A percentile compares a stretch with the other conserved stretches of the same genome.
Evolutionary conservation across 176 grass and related monocot species (phyloP).

Genomic region (Saccharum spontaneum): DNA sequence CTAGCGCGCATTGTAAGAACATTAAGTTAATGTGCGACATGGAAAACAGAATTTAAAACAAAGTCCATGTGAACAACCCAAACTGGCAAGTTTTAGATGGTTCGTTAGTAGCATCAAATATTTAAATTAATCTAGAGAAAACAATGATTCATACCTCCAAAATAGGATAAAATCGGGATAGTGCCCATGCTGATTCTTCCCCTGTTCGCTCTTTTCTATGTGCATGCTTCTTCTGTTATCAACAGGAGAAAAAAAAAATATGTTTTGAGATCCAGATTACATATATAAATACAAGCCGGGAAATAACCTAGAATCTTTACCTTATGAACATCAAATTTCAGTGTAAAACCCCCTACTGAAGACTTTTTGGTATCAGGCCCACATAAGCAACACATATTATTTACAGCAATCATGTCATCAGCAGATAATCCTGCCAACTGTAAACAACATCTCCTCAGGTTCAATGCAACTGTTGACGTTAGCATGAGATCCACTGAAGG

Average conservation of each 20-base stretch:
- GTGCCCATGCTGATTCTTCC: slow-evolving; percentile 76
- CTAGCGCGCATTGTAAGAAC: background rate
- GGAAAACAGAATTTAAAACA: slow-evolving; percentile 22
- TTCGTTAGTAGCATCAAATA: background rate
- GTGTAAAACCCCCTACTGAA: slow-evolving; percentile 72
- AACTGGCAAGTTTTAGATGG: slow-evolving; percentile 10
- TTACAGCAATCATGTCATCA: slow-evolving; percentile 94
- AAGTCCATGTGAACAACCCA: slow-evolving; percentile 18
- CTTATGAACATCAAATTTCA: slow-evolving; percentile 93
- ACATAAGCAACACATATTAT: slow-evolving; percentile 91
- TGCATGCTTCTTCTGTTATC: slow-evolving; percentile 74
- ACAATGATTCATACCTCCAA: slow-evolving; percentile 62
- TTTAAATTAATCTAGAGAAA: background rate
- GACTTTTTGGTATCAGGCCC: slow-evolving; percentile 75
- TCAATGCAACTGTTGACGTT: background rate
- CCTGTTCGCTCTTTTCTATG: slow-evolving; percentile 71
- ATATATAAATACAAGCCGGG: slow-evolving; percentile 3
- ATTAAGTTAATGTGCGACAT: slow-evolving; percentile 1
- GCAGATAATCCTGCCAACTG: slow-evolving; percentile 89
- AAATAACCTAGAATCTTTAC: slow-evolving; percentile 36
- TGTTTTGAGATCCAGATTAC: slow-evolving; percentile 21
- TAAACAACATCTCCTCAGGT: slow-evolving; percentile 30
- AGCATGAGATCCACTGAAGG: background rate
- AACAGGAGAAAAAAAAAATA: slow-evolving; percentile 17
- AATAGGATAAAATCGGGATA: slow-evolving; percentile 94